These are phyloP conservation scores for Tilletia caries DNA, from an alignment of 1,284 basidiomycete species.

Conservation along the genomic window DNA sequence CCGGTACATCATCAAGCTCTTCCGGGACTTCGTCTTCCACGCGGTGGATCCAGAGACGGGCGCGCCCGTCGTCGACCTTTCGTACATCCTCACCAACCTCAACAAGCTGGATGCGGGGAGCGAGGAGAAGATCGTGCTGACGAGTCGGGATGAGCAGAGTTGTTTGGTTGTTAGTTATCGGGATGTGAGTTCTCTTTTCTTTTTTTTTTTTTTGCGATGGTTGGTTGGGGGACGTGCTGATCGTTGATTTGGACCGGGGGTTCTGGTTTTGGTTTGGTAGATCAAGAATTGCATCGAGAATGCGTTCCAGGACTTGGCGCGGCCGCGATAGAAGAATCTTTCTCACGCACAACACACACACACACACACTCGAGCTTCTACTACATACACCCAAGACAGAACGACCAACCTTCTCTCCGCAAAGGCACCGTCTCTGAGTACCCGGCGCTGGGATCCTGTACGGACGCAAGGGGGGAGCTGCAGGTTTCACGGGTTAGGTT, in stretches of 20 bases:
- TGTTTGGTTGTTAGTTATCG: conserved; percentile 93
- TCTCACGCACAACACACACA: too few species aligned
- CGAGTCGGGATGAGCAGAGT: conserved; percentile 88
- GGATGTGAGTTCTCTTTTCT: conserved; percentile 58
- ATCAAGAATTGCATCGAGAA: conserved; percentile 50
- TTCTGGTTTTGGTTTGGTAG: too few species aligned
- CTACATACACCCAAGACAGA: too few species aligned
- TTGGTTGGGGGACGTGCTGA: background rate
- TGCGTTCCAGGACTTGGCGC: conserved; percentile 42
- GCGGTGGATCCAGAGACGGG: conserved; percentile 81
- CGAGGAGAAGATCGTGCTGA: conserved; percentile 90
- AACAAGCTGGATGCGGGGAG: conserved; percentile 77
- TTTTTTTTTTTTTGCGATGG: background rate
- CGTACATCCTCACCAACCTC: conserved; percentile 48
- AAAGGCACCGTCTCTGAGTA: too few species aligned
- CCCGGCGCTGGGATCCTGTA: too few species aligned
- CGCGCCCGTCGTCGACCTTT: conserved; percentile 76
- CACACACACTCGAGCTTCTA: too few species aligned
- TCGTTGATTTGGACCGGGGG: too few species aligned
- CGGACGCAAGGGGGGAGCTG: too few species aligned
- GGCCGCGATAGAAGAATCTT: conserved; percentile 10
- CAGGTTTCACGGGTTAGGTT: too few species aligned
- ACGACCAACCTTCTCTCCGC: too few species aligned
- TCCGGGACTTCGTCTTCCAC: conserved; percentile 98
- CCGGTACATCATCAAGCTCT: conserved; percentile 94